These are phyloP conservation scores for Phylloporus scabripes DNA, from an alignment of 768 basidiomycete species.

Conservation along the genomic window DNA sequence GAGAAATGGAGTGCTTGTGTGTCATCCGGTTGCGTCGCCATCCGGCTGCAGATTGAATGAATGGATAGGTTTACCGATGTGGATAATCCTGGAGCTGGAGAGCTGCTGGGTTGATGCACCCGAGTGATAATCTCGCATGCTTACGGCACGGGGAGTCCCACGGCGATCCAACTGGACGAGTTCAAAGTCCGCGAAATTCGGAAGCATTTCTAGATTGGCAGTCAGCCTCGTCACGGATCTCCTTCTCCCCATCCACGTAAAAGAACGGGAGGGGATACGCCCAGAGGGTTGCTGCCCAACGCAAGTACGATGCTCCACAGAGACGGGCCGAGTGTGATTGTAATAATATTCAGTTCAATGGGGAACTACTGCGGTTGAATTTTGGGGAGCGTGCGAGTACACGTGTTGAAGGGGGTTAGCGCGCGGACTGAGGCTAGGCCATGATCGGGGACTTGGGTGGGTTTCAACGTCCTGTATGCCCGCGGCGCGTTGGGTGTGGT, in stretches of 20 bases:
- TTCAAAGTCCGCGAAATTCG: constrained; percentile 27
- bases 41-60: constrained; percentile 5
- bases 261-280: constrained; percentile 6
- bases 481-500: neutral
- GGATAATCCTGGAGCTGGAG: constrained; percentile 2
- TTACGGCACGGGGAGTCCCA: too few relatives aligned
- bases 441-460: neutral
- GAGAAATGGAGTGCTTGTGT: constrained; percentile 1
- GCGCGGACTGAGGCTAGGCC: constrained; percentile 13
- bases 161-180: neutral
- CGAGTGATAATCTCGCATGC: constrained; percentile 14
- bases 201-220: constrained; percentile 15
- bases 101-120: constrained; percentile 7
- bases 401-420: constrained; percentile 30
- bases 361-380: constrained; percentile 26
- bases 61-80: constrained; percentile 10
- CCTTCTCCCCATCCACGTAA: constrained; percentile 14
- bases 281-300: constrained; percentile 2
- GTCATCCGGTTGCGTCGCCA: neutral
- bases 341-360: constrained; percentile 10
- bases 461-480: neutral
- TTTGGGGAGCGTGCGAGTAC: constrained; percentile 29
- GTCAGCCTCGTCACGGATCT: constrained; percentile 5
- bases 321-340: constrained; percentile 5
- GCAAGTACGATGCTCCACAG: constrained; percentile 13